Evolutionary conservation across 768 basidiomycete species (phyloP), one percentile per base, ranked within the genome.

Genomic region (Psilocybe subaeruginosa): DNA sequence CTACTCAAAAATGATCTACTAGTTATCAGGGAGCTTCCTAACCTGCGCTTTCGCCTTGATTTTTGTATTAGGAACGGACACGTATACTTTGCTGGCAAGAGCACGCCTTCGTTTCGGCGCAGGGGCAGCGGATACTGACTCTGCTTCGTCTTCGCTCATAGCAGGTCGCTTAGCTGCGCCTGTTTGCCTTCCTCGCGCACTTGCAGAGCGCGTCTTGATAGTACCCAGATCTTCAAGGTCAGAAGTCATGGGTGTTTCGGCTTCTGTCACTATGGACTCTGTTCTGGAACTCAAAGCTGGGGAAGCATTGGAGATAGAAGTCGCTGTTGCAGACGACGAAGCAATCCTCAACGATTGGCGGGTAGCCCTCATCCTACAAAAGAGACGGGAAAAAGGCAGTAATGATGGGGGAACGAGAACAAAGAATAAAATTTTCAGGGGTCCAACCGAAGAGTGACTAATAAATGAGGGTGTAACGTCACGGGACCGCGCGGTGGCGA

Each of bases 191-290:
- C 48, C 54, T 54, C 52, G 66, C 62, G 69, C 58, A 48, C 64
- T 71, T 62, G 58, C 65, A 57, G 56, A 56, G 54, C 66, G 52
- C 50, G 43, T 35, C 47, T 74, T 72, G 31, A 60, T 56, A 27
- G 53, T 47, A 16, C 54, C 35, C 2, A 45, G 62, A 29, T 76
- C 74, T 47, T 79, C 76, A 33, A 69, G 69, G 48, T 83, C 81
- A 61, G 86, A 88, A 31, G 85, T 86, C 45, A 74, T 74, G 66
- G 87, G 86, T 54, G 86, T 86, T 66, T 80, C 80, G 68, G 66
- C 56, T 46, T 66, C 70, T 53, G 79, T 70, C 43, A 61, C 68
- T 33, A 73, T 74, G 45, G 76, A 74, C 33, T 86, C 85, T 23
- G 74, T 73, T 54, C 73, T 71, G 33, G 77, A 74, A 65, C 83